Percentiles rank a stretch among this genome's conserved stretches.
Conservation (phyloP, 2,329 filamentous ascomycete genomes). For the Apiospora saccharicola region DNA sequence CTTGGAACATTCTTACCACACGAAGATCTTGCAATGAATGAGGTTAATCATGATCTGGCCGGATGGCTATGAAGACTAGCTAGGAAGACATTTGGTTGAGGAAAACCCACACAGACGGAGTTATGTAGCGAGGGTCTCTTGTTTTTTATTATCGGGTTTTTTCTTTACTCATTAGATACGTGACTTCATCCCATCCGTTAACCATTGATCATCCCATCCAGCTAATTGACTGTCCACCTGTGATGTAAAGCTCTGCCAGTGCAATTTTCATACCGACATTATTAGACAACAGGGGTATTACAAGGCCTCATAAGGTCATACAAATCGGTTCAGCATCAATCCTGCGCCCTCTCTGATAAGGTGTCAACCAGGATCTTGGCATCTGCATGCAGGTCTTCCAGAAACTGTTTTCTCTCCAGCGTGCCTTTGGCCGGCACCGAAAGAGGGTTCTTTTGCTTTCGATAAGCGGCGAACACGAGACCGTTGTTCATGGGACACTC, state of each 20-base stretch:
- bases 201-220: neutral
- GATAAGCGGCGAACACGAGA: constrained; percentile 64
- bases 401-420: constrained; percentile 44
- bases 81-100: neutral
- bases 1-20: neutral
- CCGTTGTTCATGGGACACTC: constrained; percentile 57
- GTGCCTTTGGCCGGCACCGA: constrained; percentile 45
- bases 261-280: neutral
- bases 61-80: neutral
- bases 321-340: neutral
- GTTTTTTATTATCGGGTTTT: neutral
- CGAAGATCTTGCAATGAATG: neutral
- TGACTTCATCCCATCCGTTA: constrained; percentile 7
- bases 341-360: constrained; percentile 26
- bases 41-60: neutral
- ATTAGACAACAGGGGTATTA: neutral
- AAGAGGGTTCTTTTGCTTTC: constrained; percentile 52
- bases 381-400: constrained; percentile 55
- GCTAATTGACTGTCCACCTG: neutral
- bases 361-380: constrained; percentile 59
- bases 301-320: neutral
- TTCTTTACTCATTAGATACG: constrained; percentile 7
- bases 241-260: neutral
- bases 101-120: neutral
- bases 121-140: neutral